These are phyloP conservation scores for Chlorella sorokiniana DNA, from an alignment of 139 green algal species.

Conservation along the genomic window DNA sequence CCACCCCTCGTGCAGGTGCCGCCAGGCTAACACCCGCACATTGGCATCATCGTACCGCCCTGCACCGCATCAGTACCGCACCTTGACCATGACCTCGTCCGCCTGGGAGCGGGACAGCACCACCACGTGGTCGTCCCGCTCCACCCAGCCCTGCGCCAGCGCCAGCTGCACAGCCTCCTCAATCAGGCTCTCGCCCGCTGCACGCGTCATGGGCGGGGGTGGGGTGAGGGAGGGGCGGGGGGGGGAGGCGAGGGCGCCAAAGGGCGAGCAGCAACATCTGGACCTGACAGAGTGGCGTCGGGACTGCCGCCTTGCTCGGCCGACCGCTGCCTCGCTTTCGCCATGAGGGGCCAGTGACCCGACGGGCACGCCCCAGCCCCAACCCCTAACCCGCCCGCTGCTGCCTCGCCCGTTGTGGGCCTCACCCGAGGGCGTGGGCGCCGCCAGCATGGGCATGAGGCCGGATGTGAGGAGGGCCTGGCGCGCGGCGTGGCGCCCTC, in stretches of 20 bases:
- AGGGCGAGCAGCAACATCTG: too few species aligned
- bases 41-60: background rate
- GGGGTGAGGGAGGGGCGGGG: too few species aligned
- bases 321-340: too few species aligned
- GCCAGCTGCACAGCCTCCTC: slow-evolving; percentile 71
- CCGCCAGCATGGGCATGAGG: slow-evolving; percentile 85
- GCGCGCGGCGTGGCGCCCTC: slow-evolving; percentile 68
- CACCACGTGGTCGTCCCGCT: slow-evolving; percentile 54
- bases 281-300: too few species aligned
- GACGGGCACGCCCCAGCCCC: too few species aligned
- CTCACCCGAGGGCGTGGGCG: slow-evolving; percentile 66
- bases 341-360: too few species aligned
- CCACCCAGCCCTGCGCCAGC: slow-evolving; percentile 58
- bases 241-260: too few species aligned
- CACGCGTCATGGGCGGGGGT: background rate
- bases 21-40: background rate
- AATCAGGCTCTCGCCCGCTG: slow-evolving; percentile 62
- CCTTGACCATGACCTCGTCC: slow-evolving; percentile 54
- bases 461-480: slow-evolving; percentile 81
- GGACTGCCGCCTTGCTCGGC: too few species aligned
- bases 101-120: slow-evolving; percentile 22
- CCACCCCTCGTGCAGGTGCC: too few species aligned
- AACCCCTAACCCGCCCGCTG: too few species aligned
- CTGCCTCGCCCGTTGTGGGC: too few species aligned
- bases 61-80: background rate